A percentile compares a stretch with the other conserved stretches of the same genome.
These are phyloP conservation scores for Phytophthora melonis DNA, from an alignment of 352 stramenopile genomes.

Conservation along the genomic window DNA sequence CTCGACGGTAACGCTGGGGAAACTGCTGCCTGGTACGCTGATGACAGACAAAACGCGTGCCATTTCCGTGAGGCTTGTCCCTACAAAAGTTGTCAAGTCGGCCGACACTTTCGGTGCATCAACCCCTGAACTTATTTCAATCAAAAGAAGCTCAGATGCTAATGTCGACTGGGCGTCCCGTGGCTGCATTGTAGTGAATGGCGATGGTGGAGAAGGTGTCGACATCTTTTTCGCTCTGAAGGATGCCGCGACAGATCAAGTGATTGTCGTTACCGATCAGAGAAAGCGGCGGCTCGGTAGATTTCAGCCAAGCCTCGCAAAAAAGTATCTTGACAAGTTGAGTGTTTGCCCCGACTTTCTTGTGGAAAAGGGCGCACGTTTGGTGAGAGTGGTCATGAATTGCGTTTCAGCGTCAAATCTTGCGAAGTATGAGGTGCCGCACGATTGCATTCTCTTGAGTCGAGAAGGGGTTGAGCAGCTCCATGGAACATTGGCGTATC, in stretches of 20 bases:
- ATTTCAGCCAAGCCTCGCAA: conserved; percentile 13
- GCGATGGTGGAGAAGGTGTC: conserved; percentile 30
- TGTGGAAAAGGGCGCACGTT: too few relatives aligned
- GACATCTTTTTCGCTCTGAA: conserved; percentile 43
- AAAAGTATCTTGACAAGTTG: conserved; percentile 9
- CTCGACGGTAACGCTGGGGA: conserved; percentile 31
- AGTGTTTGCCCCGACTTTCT: conserved; percentile 14
- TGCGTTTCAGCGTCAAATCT: too few relatives aligned
- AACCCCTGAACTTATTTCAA: too few relatives aligned
- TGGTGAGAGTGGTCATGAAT: too few relatives aligned
- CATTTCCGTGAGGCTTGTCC: conserved; percentile 11
- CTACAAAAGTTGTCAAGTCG: too few relatives aligned
- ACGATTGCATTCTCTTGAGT: too few relatives aligned
- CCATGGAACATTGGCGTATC: too few relatives aligned
- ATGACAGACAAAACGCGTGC: background rate
- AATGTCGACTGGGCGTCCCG: conserved; percentile 17
- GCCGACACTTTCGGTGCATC: too few relatives aligned
- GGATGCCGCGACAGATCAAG: conserved; percentile 23
- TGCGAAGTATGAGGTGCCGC: too few relatives aligned
- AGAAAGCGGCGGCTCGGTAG: conserved; percentile 8
- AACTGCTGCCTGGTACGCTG: conserved; percentile 5
- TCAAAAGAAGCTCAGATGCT: too few relatives aligned
- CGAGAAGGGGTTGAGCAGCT: too few relatives aligned
- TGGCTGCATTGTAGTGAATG: conserved; percentile 39
- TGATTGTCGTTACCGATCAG: conserved; percentile 16